phyloP scores from a whole-genome alignment of 2,329 filamentous ascomycete species.

The Dothistroma pini region DNA sequence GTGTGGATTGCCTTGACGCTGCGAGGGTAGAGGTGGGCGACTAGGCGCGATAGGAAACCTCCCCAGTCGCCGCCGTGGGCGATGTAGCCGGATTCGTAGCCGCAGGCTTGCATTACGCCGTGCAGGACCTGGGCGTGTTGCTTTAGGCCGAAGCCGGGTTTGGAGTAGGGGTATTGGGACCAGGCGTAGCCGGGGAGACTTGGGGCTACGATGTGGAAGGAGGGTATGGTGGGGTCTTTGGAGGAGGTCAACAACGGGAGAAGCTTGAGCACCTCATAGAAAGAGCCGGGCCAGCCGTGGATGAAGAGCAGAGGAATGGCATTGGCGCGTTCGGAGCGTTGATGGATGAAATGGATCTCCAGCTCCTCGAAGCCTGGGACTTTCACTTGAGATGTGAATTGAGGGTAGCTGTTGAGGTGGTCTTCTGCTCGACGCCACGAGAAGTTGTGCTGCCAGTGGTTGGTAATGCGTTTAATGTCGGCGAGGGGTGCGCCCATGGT shows the following conservation, averaged over 20 bases:
- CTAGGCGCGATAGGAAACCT: constrained; percentile 57
- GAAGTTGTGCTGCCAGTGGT: constrained; percentile 53
- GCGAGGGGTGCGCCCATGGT: constrained; percentile 56
- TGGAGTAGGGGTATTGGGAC: constrained; percentile 30
- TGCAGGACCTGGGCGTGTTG: constrained; percentile 43
- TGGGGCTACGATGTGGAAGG: constrained; percentile 49
- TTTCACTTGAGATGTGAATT: constrained; percentile 45
- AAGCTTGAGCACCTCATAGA: constrained; percentile 62
- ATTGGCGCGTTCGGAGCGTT: constrained; percentile 48
- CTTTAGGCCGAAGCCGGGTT: constrained; percentile 23
- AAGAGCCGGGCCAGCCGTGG: constrained; percentile 65
- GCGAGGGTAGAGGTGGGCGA: constrained; percentile 55
- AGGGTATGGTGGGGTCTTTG: constrained; percentile 28
- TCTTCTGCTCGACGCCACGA: constrained; percentile 52
- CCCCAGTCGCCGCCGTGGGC: constrained; percentile 68
- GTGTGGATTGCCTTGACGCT: constrained; percentile 57
- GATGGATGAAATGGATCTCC: constrained; percentile 60
- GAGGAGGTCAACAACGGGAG: constrained; percentile 43
- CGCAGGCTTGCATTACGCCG: constrained; percentile 65
- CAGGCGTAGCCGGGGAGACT: constrained; percentile 47
- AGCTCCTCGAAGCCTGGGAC: constrained; percentile 41
- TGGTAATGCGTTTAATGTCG: constrained; percentile 55
- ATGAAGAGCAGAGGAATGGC: constrained; percentile 64
- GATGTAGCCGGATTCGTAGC: constrained; percentile 55
- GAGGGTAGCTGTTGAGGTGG: constrained; percentile 48